Base-by-base conservation (phyloP, 2,329 filamentous ascomycete genomes). In the Pyrenochaeta sp. region DNA sequence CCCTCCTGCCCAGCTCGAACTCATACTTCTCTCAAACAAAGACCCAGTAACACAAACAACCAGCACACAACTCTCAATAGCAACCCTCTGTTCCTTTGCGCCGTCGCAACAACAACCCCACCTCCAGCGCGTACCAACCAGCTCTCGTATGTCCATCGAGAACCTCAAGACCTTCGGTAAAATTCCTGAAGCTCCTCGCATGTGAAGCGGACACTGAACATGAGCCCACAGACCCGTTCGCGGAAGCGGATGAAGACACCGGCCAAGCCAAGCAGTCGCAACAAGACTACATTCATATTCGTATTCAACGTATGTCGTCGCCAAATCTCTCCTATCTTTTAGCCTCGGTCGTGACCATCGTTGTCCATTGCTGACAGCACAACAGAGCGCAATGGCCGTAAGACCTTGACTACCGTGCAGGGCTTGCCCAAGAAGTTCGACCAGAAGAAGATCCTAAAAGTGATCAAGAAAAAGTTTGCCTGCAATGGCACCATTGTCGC, bases 401-500 rank as follows among this genome's bases (percentile, higher is more conserved):
- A 99, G 86, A 97, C 94, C 82, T 84, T 99, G 88, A 99, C 94
- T 69, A 99, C 94, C 69, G 92, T 99, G 71, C 93, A 97, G 85
- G 94, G 94, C 78, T 87, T 99, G 70, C 93, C 94, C 58, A 94
- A 94, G 82, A 96, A 97, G 75, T 97, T 96, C 73, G 93, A 96
- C 80, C 91, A 94, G 79, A 97, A 96, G 86, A 96, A 96, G 82
- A 96, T 99, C 75, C 87, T 99, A 71, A 96, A 96, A 83, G 92
- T 96, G 78, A 96, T 97, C 83, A 97, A 97, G 87, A 97, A 97
- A 86, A 94, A 96, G 75, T 97, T 97, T 72, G 93, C 94, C 77
- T 97, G 93, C 90, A 97, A 99, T 96, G 94, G 94, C 84, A 97
- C 92, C 79, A 95, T 97, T 76, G 92, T 97, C 77, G 85, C 85